These are phyloP conservation scores for Conticribra weissflogii DNA, from an alignment of 108 stramenopile species.

Conservation along the genomic window DNA sequence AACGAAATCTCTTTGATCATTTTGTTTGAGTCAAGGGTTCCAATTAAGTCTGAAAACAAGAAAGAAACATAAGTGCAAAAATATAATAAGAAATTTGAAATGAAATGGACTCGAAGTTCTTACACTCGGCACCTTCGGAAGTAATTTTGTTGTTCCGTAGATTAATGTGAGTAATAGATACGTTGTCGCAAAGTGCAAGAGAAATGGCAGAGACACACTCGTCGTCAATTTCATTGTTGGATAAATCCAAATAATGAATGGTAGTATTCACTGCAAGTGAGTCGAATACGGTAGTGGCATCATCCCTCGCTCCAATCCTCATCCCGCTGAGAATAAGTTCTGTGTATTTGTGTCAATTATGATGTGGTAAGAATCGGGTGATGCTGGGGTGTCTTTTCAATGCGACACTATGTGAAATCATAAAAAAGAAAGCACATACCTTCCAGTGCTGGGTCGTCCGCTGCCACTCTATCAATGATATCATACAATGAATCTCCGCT, in stretches of 20 bases:
- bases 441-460: slow-evolving; percentile 29
- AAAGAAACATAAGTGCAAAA: neutral
- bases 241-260: slow-evolving; percentile 28
- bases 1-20: slow-evolving; percentile 39
- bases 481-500: neutral
- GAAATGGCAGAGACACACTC: slow-evolving; percentile 27
- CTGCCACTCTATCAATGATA: slow-evolving; percentile 12
- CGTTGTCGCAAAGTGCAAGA: slow-evolving; percentile 32
- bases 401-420: too few relatives aligned
- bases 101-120: neutral
- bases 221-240: slow-evolving; percentile 33
- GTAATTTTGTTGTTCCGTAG: slow-evolving; percentile 34
- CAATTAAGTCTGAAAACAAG: slow-evolving; percentile 33
- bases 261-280: slow-evolving; percentile 19
- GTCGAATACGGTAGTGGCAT: slow-evolving; percentile 15
- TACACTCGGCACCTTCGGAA: slow-evolving; percentile 47
- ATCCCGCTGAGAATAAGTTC: slow-evolving; percentile 21
- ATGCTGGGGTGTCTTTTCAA: too few relatives aligned
- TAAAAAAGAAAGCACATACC: too few relatives aligned
- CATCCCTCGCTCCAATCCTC: slow-evolving; percentile 21
- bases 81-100: neutral
- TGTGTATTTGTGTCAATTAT: too few relatives aligned
- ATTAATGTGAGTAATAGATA: slow-evolving; percentile 22
- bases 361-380: too few relatives aligned
- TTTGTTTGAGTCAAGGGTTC: slow-evolving; percentile 34